phyloP scores from a whole-genome alignment of 2,329 filamentous ascomycete genomes.

The Apiospora marii region DNA sequence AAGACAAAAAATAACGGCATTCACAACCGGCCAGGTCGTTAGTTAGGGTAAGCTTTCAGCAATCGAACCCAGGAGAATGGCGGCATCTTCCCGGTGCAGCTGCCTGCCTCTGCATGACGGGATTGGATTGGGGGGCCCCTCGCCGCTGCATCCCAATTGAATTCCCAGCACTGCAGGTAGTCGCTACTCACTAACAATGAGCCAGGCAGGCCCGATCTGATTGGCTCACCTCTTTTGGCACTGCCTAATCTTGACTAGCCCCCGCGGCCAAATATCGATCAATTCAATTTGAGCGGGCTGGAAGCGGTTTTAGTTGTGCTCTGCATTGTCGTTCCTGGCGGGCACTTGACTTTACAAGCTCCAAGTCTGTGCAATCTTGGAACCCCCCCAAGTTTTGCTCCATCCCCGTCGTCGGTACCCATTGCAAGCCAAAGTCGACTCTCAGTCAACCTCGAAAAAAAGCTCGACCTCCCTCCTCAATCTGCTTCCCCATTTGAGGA shows the following conservation, averaged over 20 bases:
- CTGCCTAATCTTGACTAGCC: not conserved
- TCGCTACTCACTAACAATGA: not conserved
- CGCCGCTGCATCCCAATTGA: not conserved
- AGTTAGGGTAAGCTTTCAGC: not conserved
- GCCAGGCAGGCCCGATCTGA: not conserved
- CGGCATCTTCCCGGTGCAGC: constrained; percentile 7
- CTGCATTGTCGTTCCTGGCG: constrained; percentile 26
- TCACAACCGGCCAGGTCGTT: not conserved
- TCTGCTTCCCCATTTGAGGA: constrained; percentile 21
- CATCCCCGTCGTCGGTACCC: constrained; percentile 22
- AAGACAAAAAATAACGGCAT: constrained; percentile 10
- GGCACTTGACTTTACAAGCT: constrained; percentile 25
- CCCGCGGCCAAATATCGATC: not conserved
- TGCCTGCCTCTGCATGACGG: constrained; percentile 2
- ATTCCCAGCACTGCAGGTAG: not conserved
- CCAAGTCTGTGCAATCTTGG: constrained; percentile 24
- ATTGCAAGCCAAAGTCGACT: constrained; percentile 23
- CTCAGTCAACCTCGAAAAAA: constrained; percentile 19
- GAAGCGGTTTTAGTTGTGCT: constrained; percentile 2
- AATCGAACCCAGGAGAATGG: not conserved
- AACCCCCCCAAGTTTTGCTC: constrained; percentile 23
- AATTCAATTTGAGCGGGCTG: constrained; percentile 10
- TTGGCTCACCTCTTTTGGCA: constrained; percentile 17
- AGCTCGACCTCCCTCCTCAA: constrained; percentile 25
- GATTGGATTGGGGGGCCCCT: not conserved